These are phyloP conservation scores for Lophium mytilinum DNA, from an alignment of 495 filamentous ascomycete genomes.

Conservation along the genomic window DNA sequence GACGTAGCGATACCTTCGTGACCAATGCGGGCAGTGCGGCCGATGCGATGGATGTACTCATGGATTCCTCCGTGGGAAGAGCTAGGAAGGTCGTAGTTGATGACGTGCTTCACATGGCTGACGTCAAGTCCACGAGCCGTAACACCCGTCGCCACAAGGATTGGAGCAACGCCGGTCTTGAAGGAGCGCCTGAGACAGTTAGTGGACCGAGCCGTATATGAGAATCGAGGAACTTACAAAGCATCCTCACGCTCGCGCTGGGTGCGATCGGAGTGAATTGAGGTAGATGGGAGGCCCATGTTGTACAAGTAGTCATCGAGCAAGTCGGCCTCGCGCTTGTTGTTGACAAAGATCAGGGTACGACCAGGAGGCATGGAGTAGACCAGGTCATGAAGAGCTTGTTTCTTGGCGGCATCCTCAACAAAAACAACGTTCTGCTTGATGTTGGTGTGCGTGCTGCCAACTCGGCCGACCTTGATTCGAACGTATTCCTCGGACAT, in stretches of 20 bases:
- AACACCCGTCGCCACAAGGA: constrained; percentile 79
- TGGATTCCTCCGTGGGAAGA: constrained; percentile 71
- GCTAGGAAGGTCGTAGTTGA: constrained; percentile 84
- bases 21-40: constrained; percentile 90
- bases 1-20: constrained; percentile 79
- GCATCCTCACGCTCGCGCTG: constrained; percentile 92
- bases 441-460: constrained; percentile 70
- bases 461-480: constrained; percentile 76
- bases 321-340: constrained; percentile 62
- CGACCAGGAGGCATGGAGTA: constrained; percentile 57
- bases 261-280: constrained; percentile 78
- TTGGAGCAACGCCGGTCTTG: constrained; percentile 60
- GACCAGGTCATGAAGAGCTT: constrained; percentile 66
- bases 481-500: constrained; percentile 64
- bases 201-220: constrained; percentile 16
- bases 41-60: constrained; percentile 92
- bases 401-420: constrained; percentile 53
- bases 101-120: constrained; percentile 74
- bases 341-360: constrained; percentile 90
- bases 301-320: constrained; percentile 86
- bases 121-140: constrained; percentile 88
- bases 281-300: constrained; percentile 65
- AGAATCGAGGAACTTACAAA: constrained; percentile 47
- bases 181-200: constrained; percentile 57
- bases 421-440: constrained; percentile 62